Evolutionary conservation across 177 flowering plant genomes (phyloP).

Genomic region (Vitis hybrid): DNA sequence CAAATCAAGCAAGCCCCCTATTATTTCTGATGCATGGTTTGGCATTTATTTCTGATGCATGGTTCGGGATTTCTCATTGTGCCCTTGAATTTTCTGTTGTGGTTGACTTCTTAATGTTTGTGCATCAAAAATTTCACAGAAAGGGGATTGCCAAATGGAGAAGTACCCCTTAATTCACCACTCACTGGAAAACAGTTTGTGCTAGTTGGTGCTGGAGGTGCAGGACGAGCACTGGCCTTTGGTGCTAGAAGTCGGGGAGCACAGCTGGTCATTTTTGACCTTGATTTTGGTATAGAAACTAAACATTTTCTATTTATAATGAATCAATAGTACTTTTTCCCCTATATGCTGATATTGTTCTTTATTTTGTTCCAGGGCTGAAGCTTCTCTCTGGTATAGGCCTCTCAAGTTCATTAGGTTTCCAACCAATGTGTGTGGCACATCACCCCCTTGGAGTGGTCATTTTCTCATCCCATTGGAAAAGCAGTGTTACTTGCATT

Average conservation of each 20-base stretch:
- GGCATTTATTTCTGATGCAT: no score
- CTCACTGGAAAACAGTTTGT: conserved; percentile 16
- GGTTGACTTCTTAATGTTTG: neutral
- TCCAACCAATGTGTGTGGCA: no score
- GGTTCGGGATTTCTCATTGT: neutral
- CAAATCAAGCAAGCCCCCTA: neutral
- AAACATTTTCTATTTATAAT: neutral
- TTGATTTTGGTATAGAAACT: conserved; percentile 23
- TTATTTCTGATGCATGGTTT: no score
- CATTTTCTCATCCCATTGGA: no score
- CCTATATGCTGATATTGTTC: neutral
- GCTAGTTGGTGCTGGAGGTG: conserved; percentile 22
- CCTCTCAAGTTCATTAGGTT: no score
- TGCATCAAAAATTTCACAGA: conserved; percentile 4
- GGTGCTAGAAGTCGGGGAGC: conserved; percentile 19
- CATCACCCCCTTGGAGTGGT: no score
- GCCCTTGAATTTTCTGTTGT: neutral
- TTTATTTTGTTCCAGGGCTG: no score
- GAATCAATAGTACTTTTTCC: neutral
- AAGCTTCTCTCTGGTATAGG: no score
- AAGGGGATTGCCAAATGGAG: conserved; percentile 2
- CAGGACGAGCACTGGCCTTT: conserved; percentile 21
- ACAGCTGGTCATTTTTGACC: conserved; percentile 18
- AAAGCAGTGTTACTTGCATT: no score
- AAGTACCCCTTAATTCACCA: conserved; percentile 4